Base-by-base conservation (phyloP, 129 eudicot genomes). In the Chrysanthemum seticuspe region DNA sequence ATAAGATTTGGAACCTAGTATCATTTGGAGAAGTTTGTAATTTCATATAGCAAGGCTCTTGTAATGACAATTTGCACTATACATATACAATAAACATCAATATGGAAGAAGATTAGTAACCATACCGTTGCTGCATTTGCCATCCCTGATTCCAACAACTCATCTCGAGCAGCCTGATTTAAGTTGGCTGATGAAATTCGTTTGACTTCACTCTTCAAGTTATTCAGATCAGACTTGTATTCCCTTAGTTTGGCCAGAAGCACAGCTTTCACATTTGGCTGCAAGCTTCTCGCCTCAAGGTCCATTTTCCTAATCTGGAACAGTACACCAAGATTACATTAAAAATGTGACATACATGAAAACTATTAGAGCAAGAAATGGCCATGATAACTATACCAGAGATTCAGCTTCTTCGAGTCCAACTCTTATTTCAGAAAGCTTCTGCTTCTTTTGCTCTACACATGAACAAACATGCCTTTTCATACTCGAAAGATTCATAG, bases 201-300 rank as follows among this genome's bases (percentile, higher is more conserved):
- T 74, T 82, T 87, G 52, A 82, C 87, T 71, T 87, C 93, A 82
- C 87, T 79, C 70, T 87, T 87, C 76, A 82, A 69, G 65, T 87
- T 84, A 78, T 85, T 87, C 78, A 87, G 74, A 78, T 87, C 89
- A 31, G 89, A 84, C 72, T 85, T 84, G 69, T 87, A 87, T 65
- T 87, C 93, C 76, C 93, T 84, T 25, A 87, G 63, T 78, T 85
- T 87, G 2, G 89, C 87, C 67, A 87, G 89, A 36, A 87, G 87
- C 65, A 87, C 85, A 19, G 87, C 93, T 72, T 80, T 87, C 78
- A 82, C 80, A 64, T 82, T 85, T 51, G 87, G 89, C 82, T 83
- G 93, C 82, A 87, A 73, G 71, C 87, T 87, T 82, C 93, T 84
- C 15, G 89, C 93, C 74, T 87, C 93, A 36, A 85, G 85, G 78